Evolutionary conservation across 192 early-diverging fungal species (phyloP), one percentile per base, ranked within the genome.

Genomic region (Gaertneriomyces semiglobifer): DNA sequence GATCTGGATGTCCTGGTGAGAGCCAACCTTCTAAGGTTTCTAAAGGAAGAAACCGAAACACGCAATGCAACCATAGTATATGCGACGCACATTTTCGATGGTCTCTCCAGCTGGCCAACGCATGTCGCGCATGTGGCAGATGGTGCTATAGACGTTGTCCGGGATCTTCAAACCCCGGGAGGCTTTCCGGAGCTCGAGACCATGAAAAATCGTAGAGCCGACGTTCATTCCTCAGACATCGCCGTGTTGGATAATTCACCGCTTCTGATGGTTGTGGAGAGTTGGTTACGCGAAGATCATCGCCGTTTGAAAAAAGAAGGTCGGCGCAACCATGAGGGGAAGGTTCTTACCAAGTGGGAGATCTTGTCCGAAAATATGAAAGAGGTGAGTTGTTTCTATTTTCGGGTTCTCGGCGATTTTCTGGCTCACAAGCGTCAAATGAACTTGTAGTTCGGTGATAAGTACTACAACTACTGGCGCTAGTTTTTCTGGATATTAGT

Each of bases 1-100:
- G 90, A 92, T 75, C 71, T 92, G 20, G 90, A 92, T 76, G 86
- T 91, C 4, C 73, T 90, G 10, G 89, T 89, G n/a, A 76, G 90
- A 40, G 56, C 74, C 6, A 83, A 90, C 69, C 77, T 92, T 44
- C 68, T 92, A 10, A 53, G 74, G 9, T 91, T 87, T 66, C 66
- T 92, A n/a, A 77, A 77, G 46, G 55, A 71, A 33, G 90, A 92
- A 73, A 85, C 90, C 10, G 81, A 82, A 53, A 48, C 58, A 9
- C 77, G 88, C 43, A 69, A 70, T 19, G 85, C 84, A 5, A 86
- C 90, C 4, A 86, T 92, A 45, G 69, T 90, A 54, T 90, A 92
- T 70, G 90, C 90, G 11, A 92, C 90, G 7, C 90, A 92, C 70
- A 92, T 92, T 63, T 92, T 91, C 69, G 90, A 92, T 77, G 88